Evolutionary conservation across 140 eudicot genomes (phyloP).

Genomic region (Flaveria floridana): DNA sequence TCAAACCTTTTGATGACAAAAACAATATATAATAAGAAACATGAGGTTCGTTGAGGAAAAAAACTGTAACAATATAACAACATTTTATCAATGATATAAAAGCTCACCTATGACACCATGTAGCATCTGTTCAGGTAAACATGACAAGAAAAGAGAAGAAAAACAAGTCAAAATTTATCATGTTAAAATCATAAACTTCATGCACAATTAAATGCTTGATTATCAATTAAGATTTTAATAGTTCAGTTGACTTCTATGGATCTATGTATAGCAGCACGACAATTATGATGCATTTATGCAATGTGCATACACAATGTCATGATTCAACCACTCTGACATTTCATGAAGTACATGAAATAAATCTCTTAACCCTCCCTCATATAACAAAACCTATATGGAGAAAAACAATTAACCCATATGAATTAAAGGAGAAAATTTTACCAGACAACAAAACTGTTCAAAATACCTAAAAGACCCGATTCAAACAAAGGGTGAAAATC

Average conservation of each 20-base stretch:
- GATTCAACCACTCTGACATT: constrained; percentile 13
- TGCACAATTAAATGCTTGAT: constrained; percentile 5
- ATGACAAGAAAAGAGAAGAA: constrained; percentile 7
- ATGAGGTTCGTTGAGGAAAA: not conserved
- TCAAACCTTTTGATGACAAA: constrained; percentile 57
- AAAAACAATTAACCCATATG: too few relatives aligned
- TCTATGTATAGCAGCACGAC: not conserved
- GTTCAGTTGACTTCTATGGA: constrained; percentile 14
- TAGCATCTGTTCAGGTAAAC: constrained; percentile 51
- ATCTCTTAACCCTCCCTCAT: too few relatives aligned
- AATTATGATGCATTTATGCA: constrained; percentile 13
- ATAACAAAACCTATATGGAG: too few relatives aligned
- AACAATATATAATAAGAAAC: not conserved
- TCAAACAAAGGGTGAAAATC: not conserved
- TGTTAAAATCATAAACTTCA: constrained; percentile 6
- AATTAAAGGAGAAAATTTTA: too few relatives aligned
- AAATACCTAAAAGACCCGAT: not conserved
- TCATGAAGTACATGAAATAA: too few relatives aligned
- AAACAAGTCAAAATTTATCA: constrained; percentile 19
- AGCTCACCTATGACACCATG: constrained; percentile 70
- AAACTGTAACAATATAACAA: not conserved
- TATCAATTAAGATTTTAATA: constrained; percentile 4
- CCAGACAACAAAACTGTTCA: too few relatives aligned
- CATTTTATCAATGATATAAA: constrained; percentile 12
- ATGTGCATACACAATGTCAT: constrained; percentile 19